phyloP scores from a whole-genome alignment of 225 moss, liverwort and hornwort species.

The Physcomitrium patens region DNA sequence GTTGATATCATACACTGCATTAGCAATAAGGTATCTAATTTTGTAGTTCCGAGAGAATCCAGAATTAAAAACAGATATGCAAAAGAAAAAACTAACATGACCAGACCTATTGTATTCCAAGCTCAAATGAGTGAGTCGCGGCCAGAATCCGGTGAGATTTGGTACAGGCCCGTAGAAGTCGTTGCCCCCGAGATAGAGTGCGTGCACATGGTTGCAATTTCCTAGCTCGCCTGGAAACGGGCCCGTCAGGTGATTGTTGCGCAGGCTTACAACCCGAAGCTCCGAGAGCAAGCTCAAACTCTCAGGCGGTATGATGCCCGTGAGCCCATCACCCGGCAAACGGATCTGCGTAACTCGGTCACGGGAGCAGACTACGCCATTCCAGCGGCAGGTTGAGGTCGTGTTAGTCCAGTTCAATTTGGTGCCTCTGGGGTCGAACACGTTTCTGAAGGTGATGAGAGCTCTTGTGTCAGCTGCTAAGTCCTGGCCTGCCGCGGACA shows the following conservation, averaged over 20 bases:
- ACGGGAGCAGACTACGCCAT: slow-evolving; percentile 14
- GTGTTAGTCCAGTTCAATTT: not conserved
- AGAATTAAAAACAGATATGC: too few relatives aligned
- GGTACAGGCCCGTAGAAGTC: slow-evolving; percentile 53
- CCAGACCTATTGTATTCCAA: slow-evolving; percentile 40
- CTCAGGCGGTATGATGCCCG: slow-evolving; percentile 20
- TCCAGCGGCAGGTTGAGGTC: slow-evolving; percentile 15
- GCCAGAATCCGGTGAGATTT: slow-evolving; percentile 39
- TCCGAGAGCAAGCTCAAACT: slow-evolving; percentile 43
- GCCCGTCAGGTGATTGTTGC: slow-evolving; percentile 48
- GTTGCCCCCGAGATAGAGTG: slow-evolving; percentile 48
- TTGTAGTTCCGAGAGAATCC: too few relatives aligned
- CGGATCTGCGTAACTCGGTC: slow-evolving; percentile 12
- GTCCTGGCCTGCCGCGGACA: slow-evolving; percentile 14
- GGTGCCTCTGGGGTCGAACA: slow-evolving; percentile 19
- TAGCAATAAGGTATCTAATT: too few relatives aligned
- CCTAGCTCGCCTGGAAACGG: slow-evolving; percentile 47
- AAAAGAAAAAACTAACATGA: too few relatives aligned
- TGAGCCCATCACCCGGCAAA: slow-evolving; percentile 15
- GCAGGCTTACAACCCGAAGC: slow-evolving; percentile 41
- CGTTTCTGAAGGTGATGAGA: slow-evolving; percentile 16
- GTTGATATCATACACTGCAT: too few relatives aligned
- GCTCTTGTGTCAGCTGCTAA: slow-evolving; percentile 23
- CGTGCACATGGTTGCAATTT: slow-evolving; percentile 39
- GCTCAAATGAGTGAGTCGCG: slow-evolving; percentile 15